Conservation (phyloP, 805 yeast genomes). For the Candida cerambycidarum region DNA sequence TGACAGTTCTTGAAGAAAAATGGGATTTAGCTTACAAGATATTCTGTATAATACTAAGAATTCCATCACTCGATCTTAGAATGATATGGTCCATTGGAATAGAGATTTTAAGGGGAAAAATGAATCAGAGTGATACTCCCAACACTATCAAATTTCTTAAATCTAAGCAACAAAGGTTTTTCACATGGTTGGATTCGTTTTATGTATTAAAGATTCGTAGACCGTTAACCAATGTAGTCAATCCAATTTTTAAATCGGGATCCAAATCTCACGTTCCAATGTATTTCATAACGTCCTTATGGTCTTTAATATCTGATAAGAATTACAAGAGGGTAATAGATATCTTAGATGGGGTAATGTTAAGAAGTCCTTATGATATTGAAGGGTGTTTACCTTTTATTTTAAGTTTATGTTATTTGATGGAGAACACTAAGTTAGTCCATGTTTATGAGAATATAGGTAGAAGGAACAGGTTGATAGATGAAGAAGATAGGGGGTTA, state of each 20-base stretch:
- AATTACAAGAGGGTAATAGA: slow-evolving; percentile 34
- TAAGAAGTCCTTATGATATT: slow-evolving; percentile 42
- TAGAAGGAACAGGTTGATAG: neutral
- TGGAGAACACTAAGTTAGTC: slow-evolving; percentile 22
- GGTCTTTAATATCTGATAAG: slow-evolving; percentile 41
- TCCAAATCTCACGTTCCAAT: slow-evolving; percentile 41
- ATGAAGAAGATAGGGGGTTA: slow-evolving; percentile 6
- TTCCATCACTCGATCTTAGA: slow-evolving; percentile 52
- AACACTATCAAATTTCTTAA: slow-evolving; percentile 2
- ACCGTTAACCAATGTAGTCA: slow-evolving; percentile 16
- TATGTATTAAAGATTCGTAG: slow-evolving; percentile 17
- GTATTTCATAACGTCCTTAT: slow-evolving; percentile 40
- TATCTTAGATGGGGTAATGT: slow-evolving; percentile 33
- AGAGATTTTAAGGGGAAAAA: slow-evolving; percentile 43
- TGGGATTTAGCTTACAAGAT: slow-evolving; percentile 59
- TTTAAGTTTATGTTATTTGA: slow-evolving; percentile 28
- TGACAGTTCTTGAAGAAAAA: slow-evolving; percentile 45
- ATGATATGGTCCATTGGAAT: slow-evolving; percentile 65
- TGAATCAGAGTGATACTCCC: neutral
- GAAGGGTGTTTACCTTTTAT: slow-evolving; percentile 45
- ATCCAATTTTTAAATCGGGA: slow-evolving; percentile 43
- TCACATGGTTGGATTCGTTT: slow-evolving; percentile 36
- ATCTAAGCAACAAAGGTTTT: slow-evolving; percentile 26
- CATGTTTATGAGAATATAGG: slow-evolving; percentile 10
- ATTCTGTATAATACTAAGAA: slow-evolving; percentile 49